Percentiles rank a stretch among this genome's conserved stretches.
Evolutionary conservation across 2,329 filamentous ascomycete genomes (phyloP).

Genomic region (Penicillium sp.): DNA sequence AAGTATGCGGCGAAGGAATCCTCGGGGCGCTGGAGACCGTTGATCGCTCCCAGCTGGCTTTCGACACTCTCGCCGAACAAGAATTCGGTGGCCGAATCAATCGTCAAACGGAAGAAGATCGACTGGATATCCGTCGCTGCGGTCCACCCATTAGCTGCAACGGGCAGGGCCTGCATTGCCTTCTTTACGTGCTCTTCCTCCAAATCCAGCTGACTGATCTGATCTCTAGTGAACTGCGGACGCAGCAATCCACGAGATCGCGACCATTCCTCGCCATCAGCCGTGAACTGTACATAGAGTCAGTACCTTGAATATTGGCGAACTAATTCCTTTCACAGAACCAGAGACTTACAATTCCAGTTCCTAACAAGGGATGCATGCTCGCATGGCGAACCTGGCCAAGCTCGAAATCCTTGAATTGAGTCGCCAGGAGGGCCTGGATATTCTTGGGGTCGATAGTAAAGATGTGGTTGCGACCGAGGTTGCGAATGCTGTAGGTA

Average conservation of each 20-base stretch:
- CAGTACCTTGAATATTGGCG: not conserved
- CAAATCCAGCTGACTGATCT: conserved; percentile 74
- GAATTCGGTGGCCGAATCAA: conserved; percentile 86
- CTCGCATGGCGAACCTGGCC: conserved; percentile 70
- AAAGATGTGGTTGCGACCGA: conserved; percentile 24
- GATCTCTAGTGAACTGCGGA: conserved; percentile 82
- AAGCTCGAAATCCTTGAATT: conserved; percentile 82
- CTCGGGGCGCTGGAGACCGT: conserved; percentile 52
- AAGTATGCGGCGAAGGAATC: conserved; percentile 36
- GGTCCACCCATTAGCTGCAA: conserved; percentile 49
- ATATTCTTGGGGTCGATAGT: conserved; percentile 59
- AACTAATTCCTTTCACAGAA: not conserved
- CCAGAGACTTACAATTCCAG: conserved; percentile 45
- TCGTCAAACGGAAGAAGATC: conserved; percentile 78
- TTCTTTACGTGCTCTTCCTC: conserved; percentile 77
- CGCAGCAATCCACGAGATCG: conserved; percentile 75
- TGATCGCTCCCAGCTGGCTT: conserved; percentile 43
- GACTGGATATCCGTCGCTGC: conserved; percentile 67
- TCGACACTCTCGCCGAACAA: conserved; percentile 74
- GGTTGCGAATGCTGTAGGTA: conserved; percentile 25
- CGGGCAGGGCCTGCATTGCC: conserved; percentile 66
- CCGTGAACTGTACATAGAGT: conserved; percentile 49
- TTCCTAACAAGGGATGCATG: conserved; percentile 36
- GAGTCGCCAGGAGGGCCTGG: conserved; percentile 78
- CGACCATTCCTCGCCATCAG: conserved; percentile 76